Evolutionary conservation across 352 stramenopile species (phyloP).

Genomic region (Blastocystis sp.): DNA sequence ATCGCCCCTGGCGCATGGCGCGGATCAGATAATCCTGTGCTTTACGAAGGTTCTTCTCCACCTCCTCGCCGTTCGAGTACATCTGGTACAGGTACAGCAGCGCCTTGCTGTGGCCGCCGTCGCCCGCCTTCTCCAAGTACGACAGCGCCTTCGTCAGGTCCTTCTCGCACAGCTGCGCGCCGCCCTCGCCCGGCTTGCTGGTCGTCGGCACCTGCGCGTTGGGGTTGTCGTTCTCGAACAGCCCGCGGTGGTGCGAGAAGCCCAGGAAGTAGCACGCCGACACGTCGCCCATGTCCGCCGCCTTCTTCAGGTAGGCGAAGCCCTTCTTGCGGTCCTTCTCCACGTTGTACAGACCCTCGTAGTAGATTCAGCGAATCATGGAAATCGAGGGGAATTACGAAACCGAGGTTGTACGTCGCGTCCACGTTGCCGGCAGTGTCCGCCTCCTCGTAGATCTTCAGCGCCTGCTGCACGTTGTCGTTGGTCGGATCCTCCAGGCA

Average conservation of each 20-base stretch:
- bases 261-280: conserved; percentile 83
- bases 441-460: conserved; percentile 55
- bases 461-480: conserved; percentile 18
- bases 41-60: conserved; percentile 79
- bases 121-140: conserved; percentile 79
- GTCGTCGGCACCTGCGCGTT: conserved; percentile 43
- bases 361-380: conserved; percentile 41
- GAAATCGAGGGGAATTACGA: not conserved
- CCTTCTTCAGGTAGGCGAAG: conserved; percentile 79
- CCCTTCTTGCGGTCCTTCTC: conserved; percentile 74
- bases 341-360: conserved; percentile 54
- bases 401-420: conserved; percentile 54
- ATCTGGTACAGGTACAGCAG: conserved; percentile 81
- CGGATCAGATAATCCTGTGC: conserved; percentile 75
- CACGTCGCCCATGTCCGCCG: conserved; percentile 78
- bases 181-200: conserved; percentile 73
- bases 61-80: conserved; percentile 79
- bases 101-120: conserved; percentile 77
- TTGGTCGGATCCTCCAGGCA: conserved; percentile 26
- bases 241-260: conserved; percentile 76
- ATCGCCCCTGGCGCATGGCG: conserved; percentile 47
- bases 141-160: conserved; percentile 77
- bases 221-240: conserved; percentile 49
- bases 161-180: conserved; percentile 76
- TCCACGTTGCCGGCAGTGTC: conserved; percentile 44